Conservation (phyloP, 2,329 filamentous ascomycete genomes). For the Claviceps spartinae region DNA sequence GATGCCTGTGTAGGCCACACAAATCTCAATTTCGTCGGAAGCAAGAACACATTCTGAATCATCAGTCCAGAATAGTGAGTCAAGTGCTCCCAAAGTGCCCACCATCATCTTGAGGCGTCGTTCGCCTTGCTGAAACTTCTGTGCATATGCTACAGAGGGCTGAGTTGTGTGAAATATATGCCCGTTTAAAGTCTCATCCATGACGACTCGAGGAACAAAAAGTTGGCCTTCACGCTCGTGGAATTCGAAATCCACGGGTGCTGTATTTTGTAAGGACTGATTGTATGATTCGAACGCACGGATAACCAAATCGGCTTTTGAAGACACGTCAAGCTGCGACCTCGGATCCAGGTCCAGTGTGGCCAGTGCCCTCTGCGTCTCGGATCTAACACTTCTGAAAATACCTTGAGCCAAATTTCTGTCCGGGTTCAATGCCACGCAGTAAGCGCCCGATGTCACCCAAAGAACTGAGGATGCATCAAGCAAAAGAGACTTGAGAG, state of each 20-base stretch:
- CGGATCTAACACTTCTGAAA: conserved; percentile 31
- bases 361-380: conserved; percentile 29
- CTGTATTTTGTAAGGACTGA: conserved; percentile 1
- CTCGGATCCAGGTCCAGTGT: conserved; percentile 31
- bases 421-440: conserved; percentile 21
- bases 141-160: conserved; percentile 14
- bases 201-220: conserved; percentile 16
- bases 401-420: conserved; percentile 32
- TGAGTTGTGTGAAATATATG: conserved; percentile 16
- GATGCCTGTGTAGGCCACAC: conserved; percentile 28
- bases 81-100: conserved; percentile 23
- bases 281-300: conserved; percentile 9
- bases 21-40: conserved; percentile 26
- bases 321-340: conserved; percentile 1
- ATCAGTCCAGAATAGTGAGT: conserved; percentile 28
- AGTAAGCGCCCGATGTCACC: conserved; percentile 26
- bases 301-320: conserved; percentile 20
- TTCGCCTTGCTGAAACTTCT: conserved; percentile 24
- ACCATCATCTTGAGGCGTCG: conserved; percentile 26
- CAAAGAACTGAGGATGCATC: conserved; percentile 24
- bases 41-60: conserved; percentile 15
- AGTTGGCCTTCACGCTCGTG: conserved; percentile 16
- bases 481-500: conserved; percentile 22
- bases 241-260: conserved; percentile 16
- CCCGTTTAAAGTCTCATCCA: conserved; percentile 10